Percentiles rank a stretch among this genome's conserved stretches.
Evolutionary conservation across 176 grass and related monocot genomes (phyloP).

Genomic region (Echinochloa phyllopogon): DNA sequence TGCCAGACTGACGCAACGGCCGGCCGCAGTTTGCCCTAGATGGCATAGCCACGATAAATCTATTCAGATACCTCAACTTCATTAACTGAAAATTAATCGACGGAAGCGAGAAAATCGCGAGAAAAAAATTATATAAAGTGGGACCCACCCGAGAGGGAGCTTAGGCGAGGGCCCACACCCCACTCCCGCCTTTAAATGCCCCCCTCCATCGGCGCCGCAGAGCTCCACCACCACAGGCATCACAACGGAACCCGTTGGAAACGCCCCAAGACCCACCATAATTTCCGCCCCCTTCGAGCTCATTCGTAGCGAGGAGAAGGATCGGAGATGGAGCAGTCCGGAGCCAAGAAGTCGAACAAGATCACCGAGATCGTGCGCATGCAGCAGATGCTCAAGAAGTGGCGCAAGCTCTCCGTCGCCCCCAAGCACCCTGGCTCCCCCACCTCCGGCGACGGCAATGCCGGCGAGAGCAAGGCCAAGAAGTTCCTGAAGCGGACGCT

Average conservation of each 20-base stretch:
- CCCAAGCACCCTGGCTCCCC: constrained; percentile 37
- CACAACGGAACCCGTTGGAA: constrained; percentile 29
- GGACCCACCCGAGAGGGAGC: not conserved
- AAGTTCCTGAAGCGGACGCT: constrained; percentile 93
- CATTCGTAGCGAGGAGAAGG: not conserved
- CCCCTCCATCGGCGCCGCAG: constrained; percentile 35
- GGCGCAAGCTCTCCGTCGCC: constrained; percentile 89
- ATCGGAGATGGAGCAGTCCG: constrained; percentile 47
- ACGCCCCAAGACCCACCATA: not conserved
- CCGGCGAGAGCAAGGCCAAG: constrained; percentile 75
- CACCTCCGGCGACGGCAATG: not conserved
- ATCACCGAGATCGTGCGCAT: constrained; percentile 93
- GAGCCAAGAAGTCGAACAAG: constrained; percentile 83
- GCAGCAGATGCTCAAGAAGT: constrained; percentile 94
- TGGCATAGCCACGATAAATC: constrained; percentile 4
- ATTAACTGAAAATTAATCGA: not conserved
- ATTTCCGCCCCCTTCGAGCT: not conserved
- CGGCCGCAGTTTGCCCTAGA: constrained; percentile 19
- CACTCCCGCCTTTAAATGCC: constrained; percentile 27
- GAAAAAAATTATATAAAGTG: not conserved
- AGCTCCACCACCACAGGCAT: constrained; percentile 34
- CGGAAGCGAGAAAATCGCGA: not conserved
- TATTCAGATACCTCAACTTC: not conserved
- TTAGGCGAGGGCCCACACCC: constrained; percentile 11
- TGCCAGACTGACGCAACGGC: not conserved